Conservation (phyloP, 148 eudicot species). For the Rhododendron ferrugineum region DNA sequence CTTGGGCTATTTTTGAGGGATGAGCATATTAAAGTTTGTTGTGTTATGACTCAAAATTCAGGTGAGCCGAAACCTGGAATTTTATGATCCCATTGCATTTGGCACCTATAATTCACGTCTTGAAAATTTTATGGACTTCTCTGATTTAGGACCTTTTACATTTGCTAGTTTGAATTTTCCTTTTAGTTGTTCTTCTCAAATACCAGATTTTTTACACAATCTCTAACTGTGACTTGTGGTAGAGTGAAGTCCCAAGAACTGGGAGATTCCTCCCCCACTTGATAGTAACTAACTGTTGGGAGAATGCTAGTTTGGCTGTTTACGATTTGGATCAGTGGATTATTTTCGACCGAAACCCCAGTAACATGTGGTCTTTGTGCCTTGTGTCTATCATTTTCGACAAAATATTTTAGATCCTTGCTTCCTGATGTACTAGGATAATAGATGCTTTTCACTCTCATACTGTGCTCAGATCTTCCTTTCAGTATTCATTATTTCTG, state of each 20-base stretch:
- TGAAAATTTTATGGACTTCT: not conserved
- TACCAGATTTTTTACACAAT: not conserved
- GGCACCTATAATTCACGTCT: not conserved
- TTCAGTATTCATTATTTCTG: not conserved
- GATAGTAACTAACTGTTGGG: not conserved
- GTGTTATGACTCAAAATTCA: not conserved
- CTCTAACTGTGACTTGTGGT: not conserved
- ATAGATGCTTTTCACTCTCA: not conserved
- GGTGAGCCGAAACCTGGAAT: not conserved
- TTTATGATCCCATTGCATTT: not conserved
- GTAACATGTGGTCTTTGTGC: not conserved
- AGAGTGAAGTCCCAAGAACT: not conserved
- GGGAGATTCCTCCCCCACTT: not conserved
- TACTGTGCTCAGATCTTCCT: not conserved
- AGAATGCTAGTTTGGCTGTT: conserved; percentile 5
- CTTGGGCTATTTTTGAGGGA: not conserved
- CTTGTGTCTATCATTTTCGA: not conserved
- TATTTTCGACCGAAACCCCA: not conserved
- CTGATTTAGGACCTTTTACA: not conserved
- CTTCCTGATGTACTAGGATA: not conserved
- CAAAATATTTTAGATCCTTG: not conserved
- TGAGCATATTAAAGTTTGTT: not conserved
- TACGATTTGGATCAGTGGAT: not conserved
- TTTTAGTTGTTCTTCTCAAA: not conserved
- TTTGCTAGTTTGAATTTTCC: not conserved